Conservation (phyloP, 2,329 filamentous ascomycete genomes). For the Orbilia ellipsospora region DNA sequence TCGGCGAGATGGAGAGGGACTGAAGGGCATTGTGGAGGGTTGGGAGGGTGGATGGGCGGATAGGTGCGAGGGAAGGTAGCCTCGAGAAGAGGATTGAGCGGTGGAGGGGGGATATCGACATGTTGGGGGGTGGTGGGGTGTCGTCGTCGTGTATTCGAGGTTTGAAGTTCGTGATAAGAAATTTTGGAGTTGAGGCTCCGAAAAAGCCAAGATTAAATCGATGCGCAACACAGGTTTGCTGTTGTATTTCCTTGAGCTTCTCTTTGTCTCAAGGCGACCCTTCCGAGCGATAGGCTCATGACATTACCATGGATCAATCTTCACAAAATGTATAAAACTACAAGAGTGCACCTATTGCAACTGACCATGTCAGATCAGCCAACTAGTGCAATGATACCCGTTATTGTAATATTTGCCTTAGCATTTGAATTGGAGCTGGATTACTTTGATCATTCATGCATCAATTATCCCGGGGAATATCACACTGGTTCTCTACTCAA, state of each 20-base stretch:
- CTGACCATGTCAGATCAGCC: too few species aligned
- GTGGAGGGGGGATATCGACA: conserved; percentile 54
- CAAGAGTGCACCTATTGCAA: too few species aligned
- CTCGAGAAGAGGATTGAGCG: conserved; percentile 55
- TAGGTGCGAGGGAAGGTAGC: conserved; percentile 30
- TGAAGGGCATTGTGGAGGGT: conserved; percentile 38
- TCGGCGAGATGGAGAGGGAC: conserved; percentile 29
- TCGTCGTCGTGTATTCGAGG: neutral
- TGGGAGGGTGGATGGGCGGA: conserved; percentile 31
- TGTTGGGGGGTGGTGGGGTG: neutral
- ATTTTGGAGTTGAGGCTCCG: conserved; percentile 7
- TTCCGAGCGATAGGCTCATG: neutral
- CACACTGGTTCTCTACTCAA: too few species aligned
- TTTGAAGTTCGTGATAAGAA: neutral
- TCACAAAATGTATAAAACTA: too few species aligned
- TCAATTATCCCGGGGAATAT: too few species aligned
- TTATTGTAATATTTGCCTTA: too few species aligned
- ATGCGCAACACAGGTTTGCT: conserved; percentile 23
- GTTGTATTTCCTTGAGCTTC: neutral
- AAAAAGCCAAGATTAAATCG: conserved; percentile 44
- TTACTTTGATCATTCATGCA: too few species aligned
- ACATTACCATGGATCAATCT: neutral
- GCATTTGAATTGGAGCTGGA: too few species aligned
- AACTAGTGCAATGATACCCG: too few species aligned
- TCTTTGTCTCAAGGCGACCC: too few species aligned